phyloP scores from a whole-genome alignment of 805 yeast genomes.

The Kluyveromyces dobzhanskii region DNA sequence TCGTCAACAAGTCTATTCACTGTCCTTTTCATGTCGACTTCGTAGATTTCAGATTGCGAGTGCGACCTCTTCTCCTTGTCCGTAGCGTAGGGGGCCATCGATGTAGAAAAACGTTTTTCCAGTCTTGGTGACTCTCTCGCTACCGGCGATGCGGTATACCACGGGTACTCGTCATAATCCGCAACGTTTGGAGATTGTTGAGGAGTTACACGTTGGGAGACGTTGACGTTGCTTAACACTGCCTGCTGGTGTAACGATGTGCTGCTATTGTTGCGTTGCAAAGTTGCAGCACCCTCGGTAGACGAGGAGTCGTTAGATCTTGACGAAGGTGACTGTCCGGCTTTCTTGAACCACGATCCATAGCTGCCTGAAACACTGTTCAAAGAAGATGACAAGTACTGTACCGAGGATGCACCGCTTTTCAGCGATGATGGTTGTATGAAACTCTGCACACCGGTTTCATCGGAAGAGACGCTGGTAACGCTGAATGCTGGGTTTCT shows the following conservation, averaged over 20 bases:
- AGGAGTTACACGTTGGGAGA: slow-evolving; percentile 21
- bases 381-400: slow-evolving; percentile 33
- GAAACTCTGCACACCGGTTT: slow-evolving; percentile 20
- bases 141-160: slow-evolving; percentile 24
- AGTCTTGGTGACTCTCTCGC: slow-evolving; percentile 17
- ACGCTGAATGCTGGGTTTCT: slow-evolving; percentile 19
- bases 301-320: slow-evolving; percentile 17
- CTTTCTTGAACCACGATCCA: slow-evolving; percentile 29
- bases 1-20: slow-evolving; percentile 15
- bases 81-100: background rate
- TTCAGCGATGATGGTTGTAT: slow-evolving; percentile 30
- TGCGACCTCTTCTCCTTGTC: background rate
- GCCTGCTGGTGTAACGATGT: slow-evolving; percentile 22
- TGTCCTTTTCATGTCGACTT: slow-evolving; percentile 13
- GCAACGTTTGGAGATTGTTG: slow-evolving; percentile 29
- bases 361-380: slow-evolving; percentile 27
- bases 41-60: background rate
- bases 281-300: slow-evolving; percentile 19
- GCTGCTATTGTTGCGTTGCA: slow-evolving; percentile 22
- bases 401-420: slow-evolving; percentile 30
- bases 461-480: slow-evolving; percentile 27
- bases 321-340: slow-evolving; percentile 18
- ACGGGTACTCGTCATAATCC: slow-evolving; percentile 37
- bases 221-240: slow-evolving; percentile 10
- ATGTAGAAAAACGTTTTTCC: slow-evolving; percentile 7